These are phyloP conservation scores for Sugiyamaella castrensis DNA, from an alignment of 1,139 yeast genomes.

Conservation along the genomic window DNA sequence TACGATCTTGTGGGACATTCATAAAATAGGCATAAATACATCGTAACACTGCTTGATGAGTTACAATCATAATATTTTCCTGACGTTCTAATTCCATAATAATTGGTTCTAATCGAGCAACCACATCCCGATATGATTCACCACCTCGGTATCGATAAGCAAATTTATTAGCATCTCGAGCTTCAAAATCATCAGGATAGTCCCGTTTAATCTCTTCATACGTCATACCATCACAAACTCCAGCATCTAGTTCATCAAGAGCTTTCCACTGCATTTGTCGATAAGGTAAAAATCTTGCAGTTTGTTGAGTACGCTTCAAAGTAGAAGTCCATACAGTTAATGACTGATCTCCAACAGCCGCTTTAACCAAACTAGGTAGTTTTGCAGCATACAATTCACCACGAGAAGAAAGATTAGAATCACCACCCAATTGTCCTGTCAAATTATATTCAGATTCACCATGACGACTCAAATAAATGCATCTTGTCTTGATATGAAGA, in stretches of 20 bases:
- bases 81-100: constrained; percentile 98
- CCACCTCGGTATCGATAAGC: constrained; percentile 97
- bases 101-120: constrained; percentile 89
- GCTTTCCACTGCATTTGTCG: constrained; percentile 94
- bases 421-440: constrained; percentile 96
- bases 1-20: constrained; percentile 96
- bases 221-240: constrained; percentile 94
- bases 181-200: constrained; percentile 93
- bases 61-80: constrained; percentile 89
- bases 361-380: constrained; percentile 71
- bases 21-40: constrained; percentile 96
- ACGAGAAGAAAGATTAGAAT: constrained; percentile 78
- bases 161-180: constrained; percentile 92
- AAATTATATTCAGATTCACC: constrained; percentile 92
- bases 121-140: constrained; percentile 93
- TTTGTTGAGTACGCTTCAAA: constrained; percentile 85
- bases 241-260: constrained; percentile 94
- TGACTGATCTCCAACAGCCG: constrained; percentile 72
- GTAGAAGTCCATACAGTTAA: constrained; percentile 97
- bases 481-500: constrained; percentile 85
- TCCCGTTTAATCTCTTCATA: constrained; percentile 79
- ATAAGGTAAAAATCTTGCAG: constrained; percentile 80
- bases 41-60: constrained; percentile 96
- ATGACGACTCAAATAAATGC: constrained; percentile 90
- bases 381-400: constrained; percentile 84